A percentile compares a stretch with the other conserved stretches of the same genome.
These are phyloP conservation scores for Colletotrichum gigasporum DNA, from an alignment of 2,329 filamentous ascomycete genomes.

Conservation along the genomic window DNA sequence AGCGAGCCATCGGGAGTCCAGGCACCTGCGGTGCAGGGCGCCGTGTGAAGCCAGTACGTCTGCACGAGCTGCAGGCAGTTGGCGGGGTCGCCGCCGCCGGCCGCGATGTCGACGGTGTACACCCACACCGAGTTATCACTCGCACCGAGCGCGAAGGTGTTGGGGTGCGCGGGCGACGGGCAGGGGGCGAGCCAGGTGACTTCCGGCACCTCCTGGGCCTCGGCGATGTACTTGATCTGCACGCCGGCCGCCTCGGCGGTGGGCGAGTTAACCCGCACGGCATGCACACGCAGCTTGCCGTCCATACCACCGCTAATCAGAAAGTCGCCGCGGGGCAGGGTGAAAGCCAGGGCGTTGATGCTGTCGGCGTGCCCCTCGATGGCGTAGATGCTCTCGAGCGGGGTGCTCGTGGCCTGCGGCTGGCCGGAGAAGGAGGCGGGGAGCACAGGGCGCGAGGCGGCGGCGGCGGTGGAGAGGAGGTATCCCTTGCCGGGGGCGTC, in stretches of 20 bases:
- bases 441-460: constrained; percentile 72
- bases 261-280: constrained; percentile 54
- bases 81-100: constrained; percentile 61
- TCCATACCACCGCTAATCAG: constrained; percentile 89
- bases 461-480: constrained; percentile 79
- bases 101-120: constrained; percentile 79
- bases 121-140: constrained; percentile 96
- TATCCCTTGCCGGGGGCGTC: constrained; percentile 81
- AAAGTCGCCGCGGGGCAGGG: constrained; percentile 82
- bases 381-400: constrained; percentile 73
- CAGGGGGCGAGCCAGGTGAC: constrained; percentile 90
- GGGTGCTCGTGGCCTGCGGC: constrained; percentile 57
- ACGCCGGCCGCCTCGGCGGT: constrained; percentile 53
- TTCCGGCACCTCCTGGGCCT: constrained; percentile 90
- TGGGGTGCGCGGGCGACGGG: constrained; percentile 75
- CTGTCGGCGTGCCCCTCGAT: constrained; percentile 94
- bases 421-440: constrained; percentile 74
- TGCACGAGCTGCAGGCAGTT: constrained; percentile 78
- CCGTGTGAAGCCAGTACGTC: constrained; percentile 91
- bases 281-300: constrained; percentile 80
- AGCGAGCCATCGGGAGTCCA: constrained; percentile 91
- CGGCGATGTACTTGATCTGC: constrained; percentile 70
- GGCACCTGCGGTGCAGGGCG: constrained; percentile 84
- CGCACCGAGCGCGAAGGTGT: constrained; percentile 87
- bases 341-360: constrained; percentile 87